Base-by-base conservation (phyloP, 2,329 filamentous ascomycete species). In the Aspergillus spinulosporus region DNA sequence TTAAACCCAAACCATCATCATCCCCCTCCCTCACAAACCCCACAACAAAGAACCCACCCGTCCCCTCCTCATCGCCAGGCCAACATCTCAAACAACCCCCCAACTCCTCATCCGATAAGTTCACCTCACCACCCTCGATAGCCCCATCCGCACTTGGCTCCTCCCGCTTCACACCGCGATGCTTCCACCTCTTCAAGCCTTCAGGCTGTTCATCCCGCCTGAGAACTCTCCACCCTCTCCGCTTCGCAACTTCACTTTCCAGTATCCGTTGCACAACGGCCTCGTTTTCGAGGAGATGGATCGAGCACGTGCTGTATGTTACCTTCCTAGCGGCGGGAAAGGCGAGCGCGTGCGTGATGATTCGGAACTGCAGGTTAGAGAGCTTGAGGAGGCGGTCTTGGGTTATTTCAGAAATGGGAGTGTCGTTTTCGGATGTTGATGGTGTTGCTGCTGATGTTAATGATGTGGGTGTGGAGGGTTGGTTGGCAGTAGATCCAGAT, bases 41-140 rank as follows among this genome's bases (percentile, higher is more conserved):
- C n/a, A 86, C 91, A 15, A 97, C 89, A 66, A 99, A 99, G 74
- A 99, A 97, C 0, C 94, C 93, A 84, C 97, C 96, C 1, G 92
- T 89, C 0, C 92, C 91, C 60, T 88, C 84, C 7, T 86, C 87
- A 64, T 93, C 91, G 28, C 85, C 89, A 64, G 92, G 89, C 72
- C 89, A 87, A 32, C 90, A 90, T 57, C 93, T 81, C 54, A 97
- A 88, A 67, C 92, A 96, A 2, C 83, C 89, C 28, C 93, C 87
- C 4, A 79, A 73, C 40, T 79, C 68, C 50, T 85, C 76, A 1
- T 80, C 82, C 66, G 63, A 78, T 77, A 74, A 54, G 34, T 70
- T 58, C 54, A 70, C 60, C 5, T 49, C 21, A 28, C 36, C 34
- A 26, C 9, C 36, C 9, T 49, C 12, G 29, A 26, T 9, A 9